These are phyloP conservation scores for Parafenestella ontariensis DNA, from an alignment of 2,329 filamentous ascomycete genomes.

Conservation along the genomic window DNA sequence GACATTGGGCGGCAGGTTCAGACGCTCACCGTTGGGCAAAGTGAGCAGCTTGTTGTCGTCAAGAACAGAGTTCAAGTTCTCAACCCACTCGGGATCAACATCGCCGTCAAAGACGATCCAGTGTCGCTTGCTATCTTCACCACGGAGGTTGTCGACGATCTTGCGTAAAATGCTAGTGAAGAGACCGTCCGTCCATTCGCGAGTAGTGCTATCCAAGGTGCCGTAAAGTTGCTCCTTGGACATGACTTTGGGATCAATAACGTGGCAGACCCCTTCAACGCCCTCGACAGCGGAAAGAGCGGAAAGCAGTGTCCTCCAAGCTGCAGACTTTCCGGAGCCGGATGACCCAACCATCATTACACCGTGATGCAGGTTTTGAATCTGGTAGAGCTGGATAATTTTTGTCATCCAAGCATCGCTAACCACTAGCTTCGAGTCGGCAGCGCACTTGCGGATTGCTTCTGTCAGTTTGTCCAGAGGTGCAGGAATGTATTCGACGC, in stretches of 20 bases:
- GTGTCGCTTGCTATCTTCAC: conserved; percentile 94
- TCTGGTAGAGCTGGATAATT: conserved; percentile 95
- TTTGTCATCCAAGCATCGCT: conserved; percentile 98
- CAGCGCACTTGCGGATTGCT: conserved; percentile 82
- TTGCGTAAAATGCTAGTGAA: conserved; percentile 98
- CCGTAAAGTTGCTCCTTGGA: conserved; percentile 98
- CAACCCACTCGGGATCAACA: conserved; percentile 99
- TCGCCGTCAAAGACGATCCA: conserved; percentile 99
- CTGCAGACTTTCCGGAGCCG: conserved; percentile 94
- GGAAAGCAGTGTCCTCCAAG: conserved; percentile 91
- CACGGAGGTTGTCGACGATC: conserved; percentile 97
- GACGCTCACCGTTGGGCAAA: conserved; percentile 94
- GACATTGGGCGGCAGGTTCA: conserved; percentile 92
- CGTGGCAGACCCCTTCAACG: conserved; percentile 91
- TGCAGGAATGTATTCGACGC: conserved; percentile 89
- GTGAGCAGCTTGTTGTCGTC: conserved; percentile 99
- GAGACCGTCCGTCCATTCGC: conserved; percentile 98
- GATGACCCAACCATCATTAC: conserved; percentile 99
- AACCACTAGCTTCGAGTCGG: conserved; percentile 84
- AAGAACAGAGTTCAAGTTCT: conserved; percentile 98
- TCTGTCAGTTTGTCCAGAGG: conserved; percentile 79
- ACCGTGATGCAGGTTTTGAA: conserved; percentile 96
- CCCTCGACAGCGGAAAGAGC: conserved; percentile 90
- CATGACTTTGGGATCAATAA: conserved; percentile 99
- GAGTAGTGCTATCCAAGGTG: conserved; percentile 92